Conservation (phyloP, 1,139 yeast species). For the Sugiyamaella sp. region DNA sequence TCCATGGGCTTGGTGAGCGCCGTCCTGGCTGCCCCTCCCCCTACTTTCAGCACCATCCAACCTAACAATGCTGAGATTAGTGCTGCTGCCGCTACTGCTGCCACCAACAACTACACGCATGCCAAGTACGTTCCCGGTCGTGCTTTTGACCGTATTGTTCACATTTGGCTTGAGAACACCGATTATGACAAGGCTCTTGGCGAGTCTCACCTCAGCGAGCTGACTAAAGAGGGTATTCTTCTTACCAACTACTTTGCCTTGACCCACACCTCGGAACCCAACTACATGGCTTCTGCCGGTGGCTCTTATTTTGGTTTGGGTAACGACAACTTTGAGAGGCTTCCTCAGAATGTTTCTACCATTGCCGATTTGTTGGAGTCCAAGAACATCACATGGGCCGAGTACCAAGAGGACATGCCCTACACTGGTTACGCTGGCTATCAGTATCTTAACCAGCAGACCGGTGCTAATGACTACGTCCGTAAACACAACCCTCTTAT, state of each 20-base stretch:
- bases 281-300: slow-evolving; percentile 51
- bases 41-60: slow-evolving; percentile 42
- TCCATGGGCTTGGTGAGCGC: slow-evolving; percentile 30
- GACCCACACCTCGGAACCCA: slow-evolving; percentile 57
- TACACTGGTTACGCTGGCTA: slow-evolving; percentile 53
- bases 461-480: slow-evolving; percentile 50
- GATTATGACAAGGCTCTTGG: slow-evolving; percentile 53
- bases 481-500: slow-evolving; percentile 55
- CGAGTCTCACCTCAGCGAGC: slow-evolving; percentile 46
- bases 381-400: slow-evolving; percentile 52
- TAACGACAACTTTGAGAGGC: slow-evolving; percentile 47
- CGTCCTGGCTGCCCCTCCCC: slow-evolving; percentile 37
- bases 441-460: slow-evolving; percentile 48
- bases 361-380: slow-evolving; percentile 51
- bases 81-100: slow-evolving; percentile 47
- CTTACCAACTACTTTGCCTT: slow-evolving; percentile 53
- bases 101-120: slow-evolving; percentile 41
- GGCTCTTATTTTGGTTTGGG: slow-evolving; percentile 54
- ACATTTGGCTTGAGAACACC: slow-evolving; percentile 54
- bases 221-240: slow-evolving; percentile 48
- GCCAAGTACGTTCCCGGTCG: slow-evolving; percentile 46
- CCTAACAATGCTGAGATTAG: slow-evolving; percentile 46
- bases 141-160: slow-evolving; percentile 48
- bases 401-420: slow-evolving; percentile 54
- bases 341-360: slow-evolving; percentile 51